phyloP scores from a whole-genome alignment of 164 flowering plant genomes.

The Tetrastigma voinierianum region DNA sequence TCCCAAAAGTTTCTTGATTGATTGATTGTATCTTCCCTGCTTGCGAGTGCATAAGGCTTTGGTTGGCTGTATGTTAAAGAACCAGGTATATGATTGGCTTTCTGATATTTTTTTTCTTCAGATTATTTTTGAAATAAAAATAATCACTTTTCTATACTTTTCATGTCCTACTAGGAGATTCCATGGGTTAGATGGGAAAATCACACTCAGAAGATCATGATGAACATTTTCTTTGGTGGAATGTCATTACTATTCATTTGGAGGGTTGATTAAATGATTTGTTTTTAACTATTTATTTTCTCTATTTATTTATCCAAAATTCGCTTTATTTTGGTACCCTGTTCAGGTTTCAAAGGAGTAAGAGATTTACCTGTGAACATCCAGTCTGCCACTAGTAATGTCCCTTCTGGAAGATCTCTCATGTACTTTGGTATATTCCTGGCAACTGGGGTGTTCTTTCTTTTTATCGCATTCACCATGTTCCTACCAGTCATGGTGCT shows the following conservation, averaged over 20 bases:
- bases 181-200: no score
- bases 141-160: no score
- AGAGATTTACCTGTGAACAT: slow-evolving; percentile 81
- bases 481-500: slow-evolving; percentile 87
- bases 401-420: slow-evolving; percentile 88
- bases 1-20: no score
- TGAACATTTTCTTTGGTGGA: no score
- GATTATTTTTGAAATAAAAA: no score
- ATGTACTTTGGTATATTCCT: slow-evolving; percentile 84
- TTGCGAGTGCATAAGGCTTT: no score
- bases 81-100: no score
- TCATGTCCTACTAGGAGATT: no score
- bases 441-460: slow-evolving; percentile 78
- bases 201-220: no score
- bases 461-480: slow-evolving; percentile 91
- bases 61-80: no score
- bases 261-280: neutral
- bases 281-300: neutral
- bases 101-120: no score
- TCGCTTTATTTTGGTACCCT: slow-evolving; percentile 3
- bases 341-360: slow-evolving; percentile 91
- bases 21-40: no score
- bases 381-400: slow-evolving; percentile 80
- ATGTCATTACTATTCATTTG: neutral
- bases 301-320: neutral